Conservation (phyloP, 495 filamentous ascomycete species). For the Daldinia caldariorum region DNA sequence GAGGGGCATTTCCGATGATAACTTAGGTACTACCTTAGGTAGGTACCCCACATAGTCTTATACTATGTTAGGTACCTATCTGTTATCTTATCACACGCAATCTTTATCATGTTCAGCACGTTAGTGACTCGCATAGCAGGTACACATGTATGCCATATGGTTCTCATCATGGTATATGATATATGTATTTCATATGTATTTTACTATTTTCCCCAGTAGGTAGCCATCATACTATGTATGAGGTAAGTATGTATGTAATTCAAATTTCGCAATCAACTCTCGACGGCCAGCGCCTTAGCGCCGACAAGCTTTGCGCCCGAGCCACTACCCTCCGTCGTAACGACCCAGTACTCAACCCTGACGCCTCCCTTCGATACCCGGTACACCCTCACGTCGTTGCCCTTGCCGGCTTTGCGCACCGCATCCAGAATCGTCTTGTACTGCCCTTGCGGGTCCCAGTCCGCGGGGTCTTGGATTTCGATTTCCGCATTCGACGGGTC, state of each 20-base stretch:
- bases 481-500: constrained; percentile 60
- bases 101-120: too few relatives aligned
- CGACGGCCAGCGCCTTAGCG: constrained; percentile 76
- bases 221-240: neutral
- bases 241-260: too few relatives aligned
- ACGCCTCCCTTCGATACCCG: constrained; percentile 67
- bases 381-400: constrained; percentile 77
- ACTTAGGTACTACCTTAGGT: neutral
- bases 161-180: too few relatives aligned
- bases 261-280: constrained; percentile 59
- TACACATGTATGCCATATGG: too few relatives aligned
- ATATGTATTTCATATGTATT: too few relatives aligned
- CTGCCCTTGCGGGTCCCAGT: constrained; percentile 70
- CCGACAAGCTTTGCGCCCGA: constrained; percentile 70
- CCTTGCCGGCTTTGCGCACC: constrained; percentile 64
- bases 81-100: neutral
- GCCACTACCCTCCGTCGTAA: constrained; percentile 65
- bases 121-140: too few relatives aligned
- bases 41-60: constrained; percentile 19
- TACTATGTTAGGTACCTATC: too few relatives aligned
- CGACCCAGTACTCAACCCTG: constrained; percentile 79
- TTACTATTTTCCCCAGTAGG: neutral
- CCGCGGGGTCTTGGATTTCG: constrained; percentile 61
- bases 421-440: constrained; percentile 68
- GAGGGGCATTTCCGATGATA: constrained; percentile 5